These are phyloP conservation scores for Persicaria maculosa DNA, from an alignment of 148 eudicot genomes.

Conservation along the genomic window DNA sequence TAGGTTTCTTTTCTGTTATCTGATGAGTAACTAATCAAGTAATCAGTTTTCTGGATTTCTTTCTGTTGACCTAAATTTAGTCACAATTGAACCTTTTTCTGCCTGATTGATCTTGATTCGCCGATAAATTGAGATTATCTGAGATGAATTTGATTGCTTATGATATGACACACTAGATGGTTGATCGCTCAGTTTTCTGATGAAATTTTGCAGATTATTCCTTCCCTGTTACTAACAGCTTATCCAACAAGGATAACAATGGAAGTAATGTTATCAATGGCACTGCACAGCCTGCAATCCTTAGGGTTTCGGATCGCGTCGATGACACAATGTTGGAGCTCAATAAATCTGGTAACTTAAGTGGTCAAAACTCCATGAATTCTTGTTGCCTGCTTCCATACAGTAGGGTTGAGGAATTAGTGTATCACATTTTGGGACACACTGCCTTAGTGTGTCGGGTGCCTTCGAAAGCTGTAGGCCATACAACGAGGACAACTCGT, in stretches of 20 bases:
- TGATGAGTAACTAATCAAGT: no score
- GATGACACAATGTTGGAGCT: conserved; percentile 27
- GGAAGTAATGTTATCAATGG: neutral
- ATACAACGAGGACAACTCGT: conserved; percentile 16
- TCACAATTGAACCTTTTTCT: neutral
- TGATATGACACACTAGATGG: no score
- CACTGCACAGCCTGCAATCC: conserved; percentile 18
- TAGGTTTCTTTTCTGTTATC: neutral
- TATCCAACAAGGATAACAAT: neutral
- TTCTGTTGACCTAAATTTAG: neutral
- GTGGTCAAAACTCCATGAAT: conserved; percentile 17
- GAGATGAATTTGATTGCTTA: no score
- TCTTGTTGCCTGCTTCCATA: conserved; percentile 22
- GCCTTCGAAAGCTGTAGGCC: conserved; percentile 22
- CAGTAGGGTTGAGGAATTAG: conserved; percentile 34
- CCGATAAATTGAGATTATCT: no score
- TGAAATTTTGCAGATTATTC: neutral
- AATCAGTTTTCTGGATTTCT: neutral
- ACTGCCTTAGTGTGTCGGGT: conserved; percentile 35
- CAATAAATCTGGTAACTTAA: conserved; percentile 32
- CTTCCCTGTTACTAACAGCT: neutral
- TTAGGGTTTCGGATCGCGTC: conserved; percentile 17
- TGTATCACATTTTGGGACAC: conserved; percentile 36
- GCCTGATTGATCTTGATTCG: no score
- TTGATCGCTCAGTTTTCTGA: no score